Conservation (phyloP, 768 basidiomycete genomes). For the Amanita phalloides region DNA sequence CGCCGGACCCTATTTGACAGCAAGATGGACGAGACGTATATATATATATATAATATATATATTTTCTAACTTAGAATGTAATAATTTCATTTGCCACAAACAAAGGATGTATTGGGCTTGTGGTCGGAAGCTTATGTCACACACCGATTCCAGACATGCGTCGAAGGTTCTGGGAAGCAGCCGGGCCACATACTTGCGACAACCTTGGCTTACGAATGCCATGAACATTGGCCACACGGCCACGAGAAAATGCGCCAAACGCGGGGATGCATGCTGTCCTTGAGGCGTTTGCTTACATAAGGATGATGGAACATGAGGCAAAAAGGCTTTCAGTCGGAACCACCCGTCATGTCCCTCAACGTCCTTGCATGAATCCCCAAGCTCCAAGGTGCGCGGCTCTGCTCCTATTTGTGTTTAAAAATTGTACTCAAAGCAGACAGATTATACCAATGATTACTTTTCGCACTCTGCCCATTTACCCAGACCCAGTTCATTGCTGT, state of each 20-base stretch:
- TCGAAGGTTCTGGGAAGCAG: background rate
- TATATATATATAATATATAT: background rate
- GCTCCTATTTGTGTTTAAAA: background rate
- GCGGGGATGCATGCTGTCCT: background rate
- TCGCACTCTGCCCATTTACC: background rate
- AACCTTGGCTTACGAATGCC: too few species aligned
- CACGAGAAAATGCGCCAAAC: background rate
- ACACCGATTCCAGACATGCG: background rate
- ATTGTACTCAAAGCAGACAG: background rate
- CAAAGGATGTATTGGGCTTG: too few species aligned
- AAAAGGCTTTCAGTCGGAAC: background rate
- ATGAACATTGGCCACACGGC: background rate
- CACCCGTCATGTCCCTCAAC: constrained; percentile 1
- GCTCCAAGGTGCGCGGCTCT: background rate
- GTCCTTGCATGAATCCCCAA: background rate
- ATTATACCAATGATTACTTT: background rate
- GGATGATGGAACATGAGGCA: constrained; percentile 6
- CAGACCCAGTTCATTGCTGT: background rate
- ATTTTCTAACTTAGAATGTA: background rate
- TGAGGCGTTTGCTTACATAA: constrained; percentile 5
- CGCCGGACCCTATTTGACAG: background rate
- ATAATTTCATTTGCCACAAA: too few species aligned
- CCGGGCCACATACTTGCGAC: background rate
- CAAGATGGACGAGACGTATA: too few species aligned
- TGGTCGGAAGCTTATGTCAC: too few species aligned